A percentile compares a stretch with the other conserved stretches of the same genome.
These are phyloP conservation scores for Xanthoconium separans DNA, from an alignment of 1,284 basidiomycete species.

Conservation along the genomic window DNA sequence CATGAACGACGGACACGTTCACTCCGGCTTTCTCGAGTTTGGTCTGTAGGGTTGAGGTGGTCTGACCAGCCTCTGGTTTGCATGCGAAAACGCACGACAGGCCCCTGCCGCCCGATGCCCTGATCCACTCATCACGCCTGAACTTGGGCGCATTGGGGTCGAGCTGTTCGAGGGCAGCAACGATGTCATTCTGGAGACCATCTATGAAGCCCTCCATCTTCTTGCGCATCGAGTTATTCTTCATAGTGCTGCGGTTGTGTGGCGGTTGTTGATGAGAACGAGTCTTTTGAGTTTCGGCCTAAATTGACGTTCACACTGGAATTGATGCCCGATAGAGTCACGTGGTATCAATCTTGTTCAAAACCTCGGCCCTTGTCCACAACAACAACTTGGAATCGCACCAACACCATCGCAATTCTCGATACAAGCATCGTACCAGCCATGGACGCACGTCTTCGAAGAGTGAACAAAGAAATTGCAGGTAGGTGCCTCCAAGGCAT, in stretches of 20 bases:
- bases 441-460: constrained; percentile 85
- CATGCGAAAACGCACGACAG: constrained; percentile 85
- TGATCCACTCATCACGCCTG: constrained; percentile 85
- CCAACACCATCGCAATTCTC: not conserved
- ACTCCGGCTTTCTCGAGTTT: constrained; percentile 97
- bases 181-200: constrained; percentile 81
- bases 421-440: constrained; percentile 4
- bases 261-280: not conserved
- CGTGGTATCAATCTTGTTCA: constrained; percentile 19
- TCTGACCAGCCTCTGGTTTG: constrained; percentile 41
- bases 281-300: not conserved
- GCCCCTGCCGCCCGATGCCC: constrained; percentile 84
- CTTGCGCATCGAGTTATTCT: constrained; percentile 59
- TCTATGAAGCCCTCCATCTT: constrained; percentile 82
- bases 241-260: constrained; percentile 11
- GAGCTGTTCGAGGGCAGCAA: constrained; percentile 74
- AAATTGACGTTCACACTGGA: not conserved
- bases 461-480: constrained; percentile 90
- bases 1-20: constrained; percentile 93
- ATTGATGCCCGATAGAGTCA: constrained; percentile 21
- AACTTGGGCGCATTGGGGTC: constrained; percentile 75
- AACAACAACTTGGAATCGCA: not conserved
- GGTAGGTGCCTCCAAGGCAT: constrained; percentile 48
- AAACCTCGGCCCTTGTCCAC: not conserved
- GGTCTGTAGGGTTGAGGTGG: constrained; percentile 34